Conservation (phyloP, 768 basidiomycete genomes). For the Lactarius akahatsu region DNA sequence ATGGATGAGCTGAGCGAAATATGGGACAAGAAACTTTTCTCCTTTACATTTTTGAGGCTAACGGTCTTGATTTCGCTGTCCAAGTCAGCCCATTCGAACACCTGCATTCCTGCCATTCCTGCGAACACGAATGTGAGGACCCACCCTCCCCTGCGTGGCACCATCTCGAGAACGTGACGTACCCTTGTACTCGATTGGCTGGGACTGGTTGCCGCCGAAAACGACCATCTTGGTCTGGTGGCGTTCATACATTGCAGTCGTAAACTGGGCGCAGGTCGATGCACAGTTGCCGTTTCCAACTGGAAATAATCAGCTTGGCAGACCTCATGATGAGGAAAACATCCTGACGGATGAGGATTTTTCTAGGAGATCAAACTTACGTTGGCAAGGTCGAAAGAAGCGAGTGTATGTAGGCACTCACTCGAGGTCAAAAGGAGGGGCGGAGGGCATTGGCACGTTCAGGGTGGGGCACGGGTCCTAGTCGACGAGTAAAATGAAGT, state of each 20-base stretch:
- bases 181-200: conserved; percentile 49
- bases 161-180: not conserved
- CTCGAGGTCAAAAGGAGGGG: conserved; percentile 24
- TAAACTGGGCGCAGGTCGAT: conserved; percentile 58
- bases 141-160: not conserved
- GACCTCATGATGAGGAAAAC: not conserved
- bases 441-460: conserved; percentile 4
- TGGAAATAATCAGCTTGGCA: not conserved
- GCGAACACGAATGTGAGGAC: not conserved
- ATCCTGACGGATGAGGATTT: conserved; percentile 19
- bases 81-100: not conserved
- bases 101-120: conserved; percentile 22
- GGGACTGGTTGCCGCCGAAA: conserved; percentile 52
- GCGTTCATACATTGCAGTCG: conserved; percentile 52
- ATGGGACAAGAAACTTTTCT: not conserved
- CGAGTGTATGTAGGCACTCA: conserved; percentile 4
- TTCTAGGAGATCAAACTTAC: conserved; percentile 1
- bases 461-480: conserved; percentile 39
- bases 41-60: conserved; percentile 36
- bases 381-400: not conserved
- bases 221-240: conserved; percentile 48
- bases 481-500: not conserved
- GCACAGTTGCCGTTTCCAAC: conserved; percentile 40
- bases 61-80: conserved; percentile 20
- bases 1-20: not conserved